These are phyloP conservation scores for Kazachstania taianensis DNA, from an alignment of 805 yeast species.

Conservation along the genomic window DNA sequence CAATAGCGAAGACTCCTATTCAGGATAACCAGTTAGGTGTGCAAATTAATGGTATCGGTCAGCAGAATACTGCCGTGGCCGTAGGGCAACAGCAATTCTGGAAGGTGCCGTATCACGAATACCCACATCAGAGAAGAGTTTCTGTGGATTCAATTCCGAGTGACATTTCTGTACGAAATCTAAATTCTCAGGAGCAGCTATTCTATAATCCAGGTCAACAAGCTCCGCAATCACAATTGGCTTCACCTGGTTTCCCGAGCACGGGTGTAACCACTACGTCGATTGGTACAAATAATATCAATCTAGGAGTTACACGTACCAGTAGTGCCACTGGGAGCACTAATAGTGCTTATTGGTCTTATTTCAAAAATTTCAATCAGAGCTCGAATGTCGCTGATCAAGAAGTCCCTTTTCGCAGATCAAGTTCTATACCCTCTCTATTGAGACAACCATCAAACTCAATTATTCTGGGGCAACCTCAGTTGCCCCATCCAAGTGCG, in stretches of 20 bases:
- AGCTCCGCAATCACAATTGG: background rate
- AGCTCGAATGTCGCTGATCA: conserved; percentile 8
- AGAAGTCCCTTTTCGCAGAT: conserved; percentile 16
- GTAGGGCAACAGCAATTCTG: conserved; percentile 25
- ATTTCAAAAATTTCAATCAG: conserved; percentile 10
- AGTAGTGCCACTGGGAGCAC: conserved; percentile 4
- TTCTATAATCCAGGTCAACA: conserved; percentile 9
- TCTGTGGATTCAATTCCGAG: conserved; percentile 26
- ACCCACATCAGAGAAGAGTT: conserved; percentile 23
- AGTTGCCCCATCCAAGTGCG: conserved; percentile 10
- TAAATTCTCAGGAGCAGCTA: conserved; percentile 15
- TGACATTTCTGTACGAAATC: conserved; percentile 19
- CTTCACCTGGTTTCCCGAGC: background rate
- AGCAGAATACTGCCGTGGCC: background rate
- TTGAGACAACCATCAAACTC: conserved; percentile 16
- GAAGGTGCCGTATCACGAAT: conserved; percentile 30
- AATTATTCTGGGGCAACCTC: conserved; percentile 12
- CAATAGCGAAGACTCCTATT: background rate
- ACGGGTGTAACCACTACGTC: background rate
- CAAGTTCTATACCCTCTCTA: conserved; percentile 23
- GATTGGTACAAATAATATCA: conserved; percentile 5
- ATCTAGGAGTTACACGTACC: background rate
- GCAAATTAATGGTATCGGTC: background rate
- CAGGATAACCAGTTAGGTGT: background rate
- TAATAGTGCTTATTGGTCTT: conserved; percentile 17